Evolutionary conservation across 352 stramenopile genomes (phyloP), one percentile per base, ranked within the genome.

Genomic region (Aphanomyces astaci): DNA sequence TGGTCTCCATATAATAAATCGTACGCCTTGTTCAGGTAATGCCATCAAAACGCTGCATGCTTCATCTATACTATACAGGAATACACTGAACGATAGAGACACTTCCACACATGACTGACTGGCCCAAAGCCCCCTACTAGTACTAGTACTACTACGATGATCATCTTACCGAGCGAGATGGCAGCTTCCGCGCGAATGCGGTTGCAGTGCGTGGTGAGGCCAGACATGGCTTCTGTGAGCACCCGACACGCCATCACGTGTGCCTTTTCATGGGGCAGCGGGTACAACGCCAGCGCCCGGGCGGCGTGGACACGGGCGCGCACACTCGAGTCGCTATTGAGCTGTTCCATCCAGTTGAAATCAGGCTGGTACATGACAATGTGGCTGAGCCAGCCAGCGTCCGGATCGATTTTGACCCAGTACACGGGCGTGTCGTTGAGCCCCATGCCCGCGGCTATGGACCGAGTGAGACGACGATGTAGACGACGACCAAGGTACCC

Each of bases 321-420:
- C 9, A 94, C 85, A 2, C 55, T 90, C 53, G 90, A 91, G 72
- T 94, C 86, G 0, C 81, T 90, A 22, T 92, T 59, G 0, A 94
- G 65, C 56, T 94, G 86, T 73, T 94, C 86, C 82, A 92, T 92
- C 86, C 86, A 94, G 72, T 94, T 94, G 62, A 92, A 94, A 51
- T 94, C 86, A 2, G 86, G 86, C 45, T 94, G 86, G 43, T 94
- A 82, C 81, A 94, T 89, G 13, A 94, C 86, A 0, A 94, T 82
- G 48, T 94, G 86, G 5, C 84, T 75, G 2, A 94, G 67, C 86
- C 86, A 94, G 25, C 80, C 75, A 63, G 76, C 87, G 2, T 80
- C 84, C 15, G 84, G 88, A 59, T 94, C 86, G 36, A 94, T 87
- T 70, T 94, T 92, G 10, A 94, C 84, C 86, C 86, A 94, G 52